phyloP scores from a whole-genome alignment of 257 asterid genomes.

The Petrea volubilis region DNA sequence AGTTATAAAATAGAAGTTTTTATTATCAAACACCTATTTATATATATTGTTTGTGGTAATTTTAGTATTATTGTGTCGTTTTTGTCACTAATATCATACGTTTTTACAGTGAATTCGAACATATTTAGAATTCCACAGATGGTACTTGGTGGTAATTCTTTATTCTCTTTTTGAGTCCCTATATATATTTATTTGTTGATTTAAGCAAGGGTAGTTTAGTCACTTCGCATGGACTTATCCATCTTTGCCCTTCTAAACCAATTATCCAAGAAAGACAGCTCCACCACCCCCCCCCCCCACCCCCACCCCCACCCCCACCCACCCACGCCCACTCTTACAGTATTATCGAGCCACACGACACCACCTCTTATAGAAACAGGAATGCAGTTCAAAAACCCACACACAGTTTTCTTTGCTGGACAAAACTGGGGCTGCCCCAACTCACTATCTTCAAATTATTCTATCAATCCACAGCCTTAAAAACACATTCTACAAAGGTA shows the following conservation, averaged over 20 bases:
- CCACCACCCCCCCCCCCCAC: background rate
- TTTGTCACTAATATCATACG: too few species aligned
- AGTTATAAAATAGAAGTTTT: too few species aligned
- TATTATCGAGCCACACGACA: constrained; percentile 25
- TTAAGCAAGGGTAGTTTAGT: constrained; percentile 31
- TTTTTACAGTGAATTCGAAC: too few species aligned
- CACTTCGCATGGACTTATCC: constrained; percentile 18
- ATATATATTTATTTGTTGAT: too few species aligned
- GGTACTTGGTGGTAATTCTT: too few species aligned
- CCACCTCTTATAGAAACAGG: constrained; percentile 11
- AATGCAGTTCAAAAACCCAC: constrained; percentile 13
- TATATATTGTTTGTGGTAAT: too few species aligned
- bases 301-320: background rate
- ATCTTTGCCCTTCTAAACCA: constrained; percentile 1
- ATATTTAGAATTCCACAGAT: too few species aligned
- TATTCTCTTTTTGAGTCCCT: too few species aligned
- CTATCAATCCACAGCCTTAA: constrained; percentile 1
- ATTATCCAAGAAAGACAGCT: constrained; percentile 21
- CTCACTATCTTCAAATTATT: background rate
- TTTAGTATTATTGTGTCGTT: too few species aligned
- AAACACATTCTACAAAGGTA: constrained; percentile 25
- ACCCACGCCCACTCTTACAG: background rate
- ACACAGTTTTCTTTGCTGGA: background rate
- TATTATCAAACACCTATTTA: too few species aligned
- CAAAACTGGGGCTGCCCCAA: background rate